phyloP scores from a whole-genome alignment of 441 rosid species.

The Melastoma candidum region DNA sequence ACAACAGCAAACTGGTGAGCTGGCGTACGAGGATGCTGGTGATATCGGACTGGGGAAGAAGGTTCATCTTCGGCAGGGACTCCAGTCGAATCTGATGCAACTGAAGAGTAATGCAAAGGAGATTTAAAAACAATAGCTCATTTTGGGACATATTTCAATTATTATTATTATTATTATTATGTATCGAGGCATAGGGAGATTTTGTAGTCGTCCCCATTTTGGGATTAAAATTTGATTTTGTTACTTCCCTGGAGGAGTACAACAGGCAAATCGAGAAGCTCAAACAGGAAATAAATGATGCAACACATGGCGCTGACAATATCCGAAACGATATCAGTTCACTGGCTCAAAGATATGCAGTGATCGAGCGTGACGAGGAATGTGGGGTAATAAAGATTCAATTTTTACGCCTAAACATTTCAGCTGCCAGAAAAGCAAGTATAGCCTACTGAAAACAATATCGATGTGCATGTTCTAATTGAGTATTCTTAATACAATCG shows the following conservation, averaged over 20 bases:
- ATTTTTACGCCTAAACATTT: too few relatives aligned
- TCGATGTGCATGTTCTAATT: too few relatives aligned
- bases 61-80: slow-evolving; percentile 85
- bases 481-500: too few relatives aligned
- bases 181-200: too few relatives aligned
- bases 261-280: slow-evolving; percentile 89
- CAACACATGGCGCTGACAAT: slow-evolving; percentile 99
- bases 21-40: slow-evolving; percentile 90
- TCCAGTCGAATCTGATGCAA: slow-evolving; percentile 70
- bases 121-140: too few relatives aligned
- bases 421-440: too few relatives aligned
- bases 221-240: too few relatives aligned
- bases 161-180: too few relatives aligned
- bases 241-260: slow-evolving; percentile 84
- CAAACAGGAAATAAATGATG: slow-evolving; percentile 98
- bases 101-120: not conserved
- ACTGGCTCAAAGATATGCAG: slow-evolving; percentile 96
- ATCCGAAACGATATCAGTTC: slow-evolving; percentile 96
- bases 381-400: slow-evolving; percentile 64
- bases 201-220: too few relatives aligned
- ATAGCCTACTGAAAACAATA: too few relatives aligned
- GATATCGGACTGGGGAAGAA: slow-evolving; percentile 82
- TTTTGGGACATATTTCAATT: too few relatives aligned
- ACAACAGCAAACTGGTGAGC: slow-evolving; percentile 89
- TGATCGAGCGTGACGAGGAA: slow-evolving; percentile 83